Evolutionary conservation across 805 yeast species (phyloP).

Genomic region (Metschnikowia similis): DNA sequence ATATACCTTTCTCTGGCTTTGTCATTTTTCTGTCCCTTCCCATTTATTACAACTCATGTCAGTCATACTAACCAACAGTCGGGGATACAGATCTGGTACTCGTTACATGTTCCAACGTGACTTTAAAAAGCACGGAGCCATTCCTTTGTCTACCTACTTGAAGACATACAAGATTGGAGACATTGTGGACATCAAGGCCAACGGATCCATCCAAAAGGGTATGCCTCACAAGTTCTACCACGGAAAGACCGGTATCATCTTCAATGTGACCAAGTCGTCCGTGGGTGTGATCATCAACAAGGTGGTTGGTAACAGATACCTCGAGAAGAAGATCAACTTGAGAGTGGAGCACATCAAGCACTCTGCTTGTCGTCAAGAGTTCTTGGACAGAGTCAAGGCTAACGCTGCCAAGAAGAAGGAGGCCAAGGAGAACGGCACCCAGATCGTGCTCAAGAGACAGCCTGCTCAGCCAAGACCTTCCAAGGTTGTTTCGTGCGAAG

Average conservation of each 20-base stretch:
- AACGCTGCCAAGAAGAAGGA: conserved; percentile 91
- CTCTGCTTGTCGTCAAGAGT: conserved; percentile 99
- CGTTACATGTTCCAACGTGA: conserved; percentile 99
- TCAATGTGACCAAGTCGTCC: conserved; percentile 97
- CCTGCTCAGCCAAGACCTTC: conserved; percentile 97
- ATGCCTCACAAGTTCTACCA: conserved; percentile 99
- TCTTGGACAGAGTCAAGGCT: conserved; percentile 95
- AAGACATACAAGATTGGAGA: conserved; percentile 98
- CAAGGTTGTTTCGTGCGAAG: conserved; percentile 75
- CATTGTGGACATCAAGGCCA: conserved; percentile 98
- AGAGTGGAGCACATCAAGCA: conserved; percentile 99
- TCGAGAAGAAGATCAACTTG: conserved; percentile 97
- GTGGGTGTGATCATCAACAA: conserved; percentile 98
- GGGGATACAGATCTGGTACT: conserved; percentile 99
- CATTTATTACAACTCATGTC: too few species aligned
- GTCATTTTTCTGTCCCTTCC: too few species aligned
- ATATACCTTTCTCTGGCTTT: too few species aligned
- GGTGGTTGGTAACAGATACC: conserved; percentile 98
- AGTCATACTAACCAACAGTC: conserved; percentile 40
- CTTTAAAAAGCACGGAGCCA: conserved; percentile 95
- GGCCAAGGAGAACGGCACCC: conserved; percentile 92
- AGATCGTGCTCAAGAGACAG: conserved; percentile 93
- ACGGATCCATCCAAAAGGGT: conserved; percentile 99
- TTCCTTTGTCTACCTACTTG: conserved; percentile 94
- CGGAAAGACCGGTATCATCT: conserved; percentile 99